Percentiles rank a stretch among this genome's conserved stretches.
These are phyloP conservation scores for Pichia sp. DNA, from an alignment of 1,139 yeast species.

Conservation along the genomic window DNA sequence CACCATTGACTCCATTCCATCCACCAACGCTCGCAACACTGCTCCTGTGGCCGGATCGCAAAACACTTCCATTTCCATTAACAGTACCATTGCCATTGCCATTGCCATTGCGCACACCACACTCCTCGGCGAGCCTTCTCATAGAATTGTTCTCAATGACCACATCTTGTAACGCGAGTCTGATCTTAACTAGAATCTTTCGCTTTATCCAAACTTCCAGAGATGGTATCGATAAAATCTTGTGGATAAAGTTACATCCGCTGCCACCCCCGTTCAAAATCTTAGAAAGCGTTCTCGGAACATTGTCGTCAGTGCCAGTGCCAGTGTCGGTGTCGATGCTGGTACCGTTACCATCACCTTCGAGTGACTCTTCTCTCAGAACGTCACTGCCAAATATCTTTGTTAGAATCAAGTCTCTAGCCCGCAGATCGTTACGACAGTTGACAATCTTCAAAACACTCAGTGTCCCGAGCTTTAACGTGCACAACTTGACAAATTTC, in stretches of 20 bases:
- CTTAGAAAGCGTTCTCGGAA: slow-evolving; percentile 8
- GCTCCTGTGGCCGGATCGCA: too few relatives aligned
- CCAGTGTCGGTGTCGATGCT: background rate
- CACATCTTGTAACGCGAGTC: too few relatives aligned
- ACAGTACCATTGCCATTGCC: too few relatives aligned
- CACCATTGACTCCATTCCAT: too few relatives aligned
- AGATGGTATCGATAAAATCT: slow-evolving; percentile 62
- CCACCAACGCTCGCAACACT: too few relatives aligned
- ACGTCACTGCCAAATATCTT: slow-evolving; percentile 50
- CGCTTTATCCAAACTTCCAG: slow-evolving; percentile 45
- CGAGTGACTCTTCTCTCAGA: slow-evolving; percentile 17
- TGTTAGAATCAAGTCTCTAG: slow-evolving; percentile 56
- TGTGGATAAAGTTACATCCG: slow-evolving; percentile 83
- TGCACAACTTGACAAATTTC: slow-evolving; percentile 36
- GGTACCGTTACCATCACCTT: background rate
- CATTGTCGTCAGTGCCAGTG: too few relatives aligned
- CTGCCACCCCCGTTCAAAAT: too few relatives aligned
- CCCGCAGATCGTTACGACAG: slow-evolving; percentile 54
- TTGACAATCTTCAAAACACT: slow-evolving; percentile 76
- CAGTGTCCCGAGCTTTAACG: slow-evolving; percentile 81
- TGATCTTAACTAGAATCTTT: slow-evolving; percentile 35
- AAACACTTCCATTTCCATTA: too few relatives aligned
- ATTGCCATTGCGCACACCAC: slow-evolving; percentile 45
- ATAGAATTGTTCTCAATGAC: slow-evolving; percentile 60
- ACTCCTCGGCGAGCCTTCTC: slow-evolving; percentile 86